Conservation (phyloP, 2,329 filamentous ascomycete genomes). For the Paecilomyces variotii region DNA sequence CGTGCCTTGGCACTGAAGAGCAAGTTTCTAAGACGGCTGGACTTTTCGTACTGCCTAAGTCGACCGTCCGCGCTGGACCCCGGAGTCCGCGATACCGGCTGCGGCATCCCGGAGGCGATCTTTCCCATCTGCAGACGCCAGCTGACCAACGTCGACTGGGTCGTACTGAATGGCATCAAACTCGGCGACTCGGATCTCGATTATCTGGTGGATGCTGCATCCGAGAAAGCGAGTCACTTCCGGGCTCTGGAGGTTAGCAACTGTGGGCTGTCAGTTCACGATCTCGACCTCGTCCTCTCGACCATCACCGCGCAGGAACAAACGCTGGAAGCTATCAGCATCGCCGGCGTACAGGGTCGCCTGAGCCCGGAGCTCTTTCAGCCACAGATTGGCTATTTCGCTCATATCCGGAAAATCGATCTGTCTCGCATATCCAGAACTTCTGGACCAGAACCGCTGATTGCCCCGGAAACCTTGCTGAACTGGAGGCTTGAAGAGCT, state of each 20-base stretch:
- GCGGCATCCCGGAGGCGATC: constrained; percentile 61
- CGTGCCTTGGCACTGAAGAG: constrained; percentile 60
- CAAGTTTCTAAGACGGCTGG: constrained; percentile 53
- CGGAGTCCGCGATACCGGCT: constrained; percentile 51
- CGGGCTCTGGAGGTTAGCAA: constrained; percentile 60
- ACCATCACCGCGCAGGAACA: constrained; percentile 57
- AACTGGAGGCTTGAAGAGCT: constrained; percentile 62
- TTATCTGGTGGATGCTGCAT: constrained; percentile 57
- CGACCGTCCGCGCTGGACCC: constrained; percentile 45
- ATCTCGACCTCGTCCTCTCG: constrained; percentile 52
- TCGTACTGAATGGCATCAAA: constrained; percentile 59
- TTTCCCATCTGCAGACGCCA: constrained; percentile 60
- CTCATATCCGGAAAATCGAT: constrained; percentile 57
- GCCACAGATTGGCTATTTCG: constrained; percentile 58
- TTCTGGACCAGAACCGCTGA: constrained; percentile 55
- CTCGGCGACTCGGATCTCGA: constrained; percentile 66
- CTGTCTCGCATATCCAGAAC: constrained; percentile 58
- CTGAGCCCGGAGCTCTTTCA: constrained; percentile 58
- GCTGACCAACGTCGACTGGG: constrained; percentile 63
- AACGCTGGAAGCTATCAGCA: constrained; percentile 59
- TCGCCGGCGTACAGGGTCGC: constrained; percentile 59
- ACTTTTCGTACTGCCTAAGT: constrained; percentile 57
- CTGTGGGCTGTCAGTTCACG: constrained; percentile 46
- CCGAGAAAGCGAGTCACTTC: constrained; percentile 56
- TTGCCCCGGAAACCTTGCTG: constrained; percentile 57